Evolutionary conservation across 208 protist species (phyloP).

Genomic region (Trypanosoma boissoni): DNA sequence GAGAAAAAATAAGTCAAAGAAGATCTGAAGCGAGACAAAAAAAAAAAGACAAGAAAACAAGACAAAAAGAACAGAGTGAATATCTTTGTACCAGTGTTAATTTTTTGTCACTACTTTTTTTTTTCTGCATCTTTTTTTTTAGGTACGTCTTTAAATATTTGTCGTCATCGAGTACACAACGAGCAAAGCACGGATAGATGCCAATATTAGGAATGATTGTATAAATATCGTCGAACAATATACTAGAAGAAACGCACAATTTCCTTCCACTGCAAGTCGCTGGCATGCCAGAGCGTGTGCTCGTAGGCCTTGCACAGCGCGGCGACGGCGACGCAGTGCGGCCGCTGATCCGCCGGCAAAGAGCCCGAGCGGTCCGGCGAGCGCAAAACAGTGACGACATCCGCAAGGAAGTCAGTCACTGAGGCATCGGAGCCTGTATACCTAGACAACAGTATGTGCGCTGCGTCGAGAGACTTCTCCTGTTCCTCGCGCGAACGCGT

Average conservation of each 20-base stretch:
- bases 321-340: background rate
- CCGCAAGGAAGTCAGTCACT: slow-evolving; percentile 5
- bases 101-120: too few relatives aligned
- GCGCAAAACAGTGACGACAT: slow-evolving; percentile 6
- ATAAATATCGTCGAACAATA: too few relatives aligned
- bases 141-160: too few relatives aligned
- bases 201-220: too few relatives aligned
- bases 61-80: slow-evolving; percentile 7
- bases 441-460: too few relatives aligned
- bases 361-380: background rate
- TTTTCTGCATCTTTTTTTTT: background rate
- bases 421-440: too few relatives aligned
- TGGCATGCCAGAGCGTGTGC: background rate
- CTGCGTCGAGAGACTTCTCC: too few relatives aligned
- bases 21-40: background rate
- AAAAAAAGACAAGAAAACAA: background rate
- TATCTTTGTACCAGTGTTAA: too few relatives aligned
- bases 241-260: slow-evolving; percentile 3
- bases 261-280: slow-evolving; percentile 14
- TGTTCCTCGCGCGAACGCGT: too few relatives aligned
- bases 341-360: background rate
- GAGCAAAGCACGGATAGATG: too few relatives aligned
- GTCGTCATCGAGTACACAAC: too few relatives aligned
- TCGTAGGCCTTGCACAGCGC: slow-evolving; percentile 10
- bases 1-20: background rate